Percentiles rank a stretch among this genome's conserved stretches.
Conservation (phyloP, 331 rosid species). For the Pyrus hybrid region DNA sequence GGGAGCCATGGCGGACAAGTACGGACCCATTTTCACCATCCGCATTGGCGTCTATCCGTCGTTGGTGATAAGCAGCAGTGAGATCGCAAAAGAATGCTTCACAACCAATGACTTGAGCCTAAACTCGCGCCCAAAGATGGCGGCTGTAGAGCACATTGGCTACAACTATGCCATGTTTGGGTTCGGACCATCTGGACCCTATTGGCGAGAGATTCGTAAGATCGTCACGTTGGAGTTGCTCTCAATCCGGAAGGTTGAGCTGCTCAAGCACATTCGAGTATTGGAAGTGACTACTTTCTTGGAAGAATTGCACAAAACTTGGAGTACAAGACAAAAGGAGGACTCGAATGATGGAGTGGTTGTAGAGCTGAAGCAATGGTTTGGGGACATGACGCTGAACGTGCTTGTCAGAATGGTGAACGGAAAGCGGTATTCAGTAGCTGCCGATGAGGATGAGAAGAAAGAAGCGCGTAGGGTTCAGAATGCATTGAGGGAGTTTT, state of each 20-base stretch:
- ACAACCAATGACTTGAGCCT: slow-evolving; percentile 12
- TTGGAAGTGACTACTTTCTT: slow-evolving; percentile 9
- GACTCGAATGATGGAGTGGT: background rate
- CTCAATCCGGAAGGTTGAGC: slow-evolving; percentile 18
- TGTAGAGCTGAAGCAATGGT: slow-evolving; percentile 13
- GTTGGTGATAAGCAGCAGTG: slow-evolving; percentile 25
- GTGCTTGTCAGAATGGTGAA: slow-evolving; percentile 14
- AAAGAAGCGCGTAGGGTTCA: slow-evolving; percentile 1
- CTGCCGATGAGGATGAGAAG: background rate
- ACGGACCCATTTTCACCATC: slow-evolving; percentile 24
- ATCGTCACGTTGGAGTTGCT: slow-evolving; percentile 14
- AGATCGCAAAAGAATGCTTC: slow-evolving; percentile 24
- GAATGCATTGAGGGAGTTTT: background rate
- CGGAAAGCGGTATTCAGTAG: slow-evolving; percentile 15
- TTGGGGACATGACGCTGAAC: slow-evolving; percentile 19
- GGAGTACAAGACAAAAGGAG: background rate
- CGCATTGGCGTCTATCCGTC: slow-evolving; percentile 16
- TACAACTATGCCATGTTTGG: slow-evolving; percentile 30
- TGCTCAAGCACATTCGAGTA: background rate
- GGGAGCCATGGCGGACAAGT: slow-evolving; percentile 30
- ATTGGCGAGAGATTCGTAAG: slow-evolving; percentile 30
- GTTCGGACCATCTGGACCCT: slow-evolving; percentile 14
- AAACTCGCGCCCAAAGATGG: slow-evolving; percentile 19
- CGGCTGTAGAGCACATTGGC: slow-evolving; percentile 7
- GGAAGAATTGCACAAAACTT: background rate